Evolutionary conservation across 73 alveolate species (phyloP).

Genomic region (Paramecium caudatum): DNA sequence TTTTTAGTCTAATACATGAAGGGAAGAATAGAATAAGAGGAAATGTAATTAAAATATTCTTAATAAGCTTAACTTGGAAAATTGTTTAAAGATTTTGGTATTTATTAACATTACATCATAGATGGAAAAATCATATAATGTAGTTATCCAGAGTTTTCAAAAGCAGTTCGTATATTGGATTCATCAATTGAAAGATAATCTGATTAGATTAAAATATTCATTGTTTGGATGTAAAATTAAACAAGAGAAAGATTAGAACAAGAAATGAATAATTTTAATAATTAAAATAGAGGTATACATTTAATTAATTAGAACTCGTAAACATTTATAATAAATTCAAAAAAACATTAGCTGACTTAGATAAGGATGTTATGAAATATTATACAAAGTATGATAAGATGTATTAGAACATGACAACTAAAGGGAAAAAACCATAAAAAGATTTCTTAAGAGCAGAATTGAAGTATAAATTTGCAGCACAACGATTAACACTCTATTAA

Average conservation of each 20-base stretch:
- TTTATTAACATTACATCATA: not conserved
- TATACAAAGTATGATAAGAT: slow-evolving; percentile 29
- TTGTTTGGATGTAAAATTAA: slow-evolving; percentile 31
- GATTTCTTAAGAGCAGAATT: slow-evolving; percentile 63
- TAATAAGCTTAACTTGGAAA: not conserved
- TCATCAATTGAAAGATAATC: slow-evolving; percentile 13
- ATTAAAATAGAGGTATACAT: slow-evolving; percentile 38
- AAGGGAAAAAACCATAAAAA: slow-evolving; percentile 17
- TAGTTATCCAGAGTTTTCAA: slow-evolving; percentile 57
- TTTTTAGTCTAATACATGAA: slow-evolving; percentile 15
- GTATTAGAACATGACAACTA: not conserved
- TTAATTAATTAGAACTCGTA: not conserved
- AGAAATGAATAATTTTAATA: slow-evolving; percentile 58
- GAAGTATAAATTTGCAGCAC: slow-evolving; percentile 39
- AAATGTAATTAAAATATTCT: slow-evolving; percentile 3
- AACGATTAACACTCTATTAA: not conserved
- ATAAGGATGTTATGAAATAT: slow-evolving; percentile 45
- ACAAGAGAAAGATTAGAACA: slow-evolving; percentile 66
- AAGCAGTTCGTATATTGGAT: slow-evolving; percentile 31
- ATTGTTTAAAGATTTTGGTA: slow-evolving; percentile 62
- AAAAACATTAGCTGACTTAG: slow-evolving; percentile 22
- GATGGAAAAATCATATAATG: slow-evolving; percentile 52
- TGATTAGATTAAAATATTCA: slow-evolving; percentile 34
- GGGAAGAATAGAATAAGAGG: slow-evolving; percentile 60
- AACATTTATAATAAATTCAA: slow-evolving; percentile 7